A percentile compares a stretch with the other conserved stretches of the same genome.
Conservation (phyloP, 2,329 filamentous ascomycete genomes). For the Pseudogymnoascus sp. region DNA sequence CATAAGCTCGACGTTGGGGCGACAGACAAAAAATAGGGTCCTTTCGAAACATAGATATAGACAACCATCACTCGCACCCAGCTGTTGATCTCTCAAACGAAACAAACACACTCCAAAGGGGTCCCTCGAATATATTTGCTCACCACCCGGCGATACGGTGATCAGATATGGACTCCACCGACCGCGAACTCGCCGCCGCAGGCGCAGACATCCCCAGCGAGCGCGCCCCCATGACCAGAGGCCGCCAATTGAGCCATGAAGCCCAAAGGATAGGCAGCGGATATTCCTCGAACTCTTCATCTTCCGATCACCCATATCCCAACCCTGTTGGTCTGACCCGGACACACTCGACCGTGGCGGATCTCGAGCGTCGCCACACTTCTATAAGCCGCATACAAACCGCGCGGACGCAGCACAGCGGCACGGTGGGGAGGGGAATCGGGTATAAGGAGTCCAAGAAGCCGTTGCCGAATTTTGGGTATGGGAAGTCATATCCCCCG, state of each 20-base stretch:
- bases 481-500: conserved; percentile 66
- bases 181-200: not conserved
- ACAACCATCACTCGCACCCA: not conserved
- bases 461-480: conserved; percentile 61
- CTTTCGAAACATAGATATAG: not conserved
- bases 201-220: not conserved
- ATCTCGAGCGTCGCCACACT: conserved; percentile 61
- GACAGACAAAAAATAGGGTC: not conserved
- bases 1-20: not conserved
- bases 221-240: not conserved
- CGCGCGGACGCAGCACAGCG: conserved; percentile 58
- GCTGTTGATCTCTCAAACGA: not conserved
- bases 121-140: conserved; percentile 4
- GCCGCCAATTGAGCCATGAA: conserved; percentile 36
- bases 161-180: conserved; percentile 5
- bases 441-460: conserved; percentile 38
- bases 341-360: conserved; percentile 49
- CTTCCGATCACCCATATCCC: conserved; percentile 30
- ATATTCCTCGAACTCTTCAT: conserved; percentile 43
- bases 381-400: conserved; percentile 65
- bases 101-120: not conserved
- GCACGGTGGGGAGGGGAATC: conserved; percentile 54
- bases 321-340: conserved; percentile 46
- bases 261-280: conserved; percentile 52
- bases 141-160: not conserved